Evolutionary conservation across 345 rosid species (phyloP).

Genomic region (Citropsis articulata): DNA sequence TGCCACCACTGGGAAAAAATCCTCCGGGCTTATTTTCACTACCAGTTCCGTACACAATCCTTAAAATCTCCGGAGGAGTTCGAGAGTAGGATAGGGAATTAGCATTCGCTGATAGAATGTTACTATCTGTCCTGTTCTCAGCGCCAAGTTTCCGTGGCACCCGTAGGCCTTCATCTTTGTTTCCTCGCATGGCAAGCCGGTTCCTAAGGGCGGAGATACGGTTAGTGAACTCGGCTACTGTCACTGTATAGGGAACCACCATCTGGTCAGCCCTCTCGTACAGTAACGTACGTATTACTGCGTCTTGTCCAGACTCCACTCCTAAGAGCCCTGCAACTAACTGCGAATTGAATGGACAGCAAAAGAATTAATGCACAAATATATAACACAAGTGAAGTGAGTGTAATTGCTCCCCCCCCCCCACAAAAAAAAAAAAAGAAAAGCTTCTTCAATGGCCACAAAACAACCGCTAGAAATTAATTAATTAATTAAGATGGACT

Average conservation of each 20-base stretch:
- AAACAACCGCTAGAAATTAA: too few species aligned
- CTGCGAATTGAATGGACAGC: constrained; percentile 16
- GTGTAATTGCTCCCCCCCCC: too few species aligned
- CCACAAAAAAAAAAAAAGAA: too few species aligned
- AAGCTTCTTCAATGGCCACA: too few species aligned
- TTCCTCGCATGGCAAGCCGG: constrained; percentile 37
- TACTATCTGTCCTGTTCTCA: constrained; percentile 32
- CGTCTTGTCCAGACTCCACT: constrained; percentile 74
- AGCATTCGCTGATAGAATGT: constrained; percentile 33
- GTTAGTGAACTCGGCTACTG: constrained; percentile 37
- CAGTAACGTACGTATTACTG: constrained; percentile 48
- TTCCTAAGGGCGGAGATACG: constrained; percentile 36
- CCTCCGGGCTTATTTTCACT: constrained; percentile 31
- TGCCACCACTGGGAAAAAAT: constrained; percentile 43
- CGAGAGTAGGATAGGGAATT: constrained; percentile 32
- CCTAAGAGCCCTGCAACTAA: constrained; percentile 56
- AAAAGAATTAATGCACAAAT: too few species aligned
- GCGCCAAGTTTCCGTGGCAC: constrained; percentile 42
- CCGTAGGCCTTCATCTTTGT: constrained; percentile 51
- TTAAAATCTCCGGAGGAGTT: constrained; percentile 36
- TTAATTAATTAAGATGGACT: too few species aligned
- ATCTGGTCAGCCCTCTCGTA: constrained; percentile 32
- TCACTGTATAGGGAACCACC: constrained; percentile 35
- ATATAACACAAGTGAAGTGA: too few species aligned
- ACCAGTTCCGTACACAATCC: constrained; percentile 34